These are phyloP conservation scores for Rutstroemia sydowiana DNA, from an alignment of 2,329 filamentous ascomycete genomes.

Conservation along the genomic window DNA sequence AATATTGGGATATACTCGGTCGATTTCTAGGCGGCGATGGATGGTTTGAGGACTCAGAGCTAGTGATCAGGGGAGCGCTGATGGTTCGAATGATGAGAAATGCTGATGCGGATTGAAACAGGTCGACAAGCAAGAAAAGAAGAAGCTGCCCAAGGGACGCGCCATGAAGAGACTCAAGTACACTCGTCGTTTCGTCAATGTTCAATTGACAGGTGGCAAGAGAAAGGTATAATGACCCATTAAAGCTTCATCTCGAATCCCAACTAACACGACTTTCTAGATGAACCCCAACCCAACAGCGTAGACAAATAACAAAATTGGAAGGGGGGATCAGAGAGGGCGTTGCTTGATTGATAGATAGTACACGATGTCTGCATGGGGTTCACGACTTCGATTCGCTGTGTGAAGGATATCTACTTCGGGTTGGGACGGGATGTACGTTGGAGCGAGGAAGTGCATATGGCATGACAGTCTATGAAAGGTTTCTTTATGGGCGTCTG, in stretches of 20 bases:
- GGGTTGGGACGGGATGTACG: constrained; percentile 21
- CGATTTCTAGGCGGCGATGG: not conserved
- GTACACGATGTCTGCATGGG: constrained; percentile 6
- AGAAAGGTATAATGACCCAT: constrained; percentile 62
- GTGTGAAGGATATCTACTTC: constrained; percentile 22
- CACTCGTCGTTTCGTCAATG: constrained; percentile 97
- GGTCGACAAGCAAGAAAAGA: constrained; percentile 90
- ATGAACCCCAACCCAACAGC: constrained; percentile 83
- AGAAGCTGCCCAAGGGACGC: constrained; percentile 94
- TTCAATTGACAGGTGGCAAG: constrained; percentile 96
- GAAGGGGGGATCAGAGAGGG: constrained; percentile 22
- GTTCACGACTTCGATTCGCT: constrained; percentile 8
- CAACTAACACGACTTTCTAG: constrained; percentile 34
- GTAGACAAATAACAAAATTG: constrained; percentile 39
- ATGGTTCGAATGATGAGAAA: no score
- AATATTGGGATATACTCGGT: not conserved
- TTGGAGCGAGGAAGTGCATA: constrained; percentile 28
- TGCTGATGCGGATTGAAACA: constrained; percentile 35
- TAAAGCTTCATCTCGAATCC: not conserved
- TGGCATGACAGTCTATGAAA: constrained; percentile 25
- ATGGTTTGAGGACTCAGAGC: not conserved
- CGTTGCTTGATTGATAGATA: constrained; percentile 18
- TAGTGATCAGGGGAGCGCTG: no score
- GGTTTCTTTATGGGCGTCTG: constrained; percentile 29
- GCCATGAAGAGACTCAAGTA: constrained; percentile 96